Evolutionary conservation across 176 grass and related monocot genomes (phyloP).

Genomic region (Dactylis glomerata): DNA sequence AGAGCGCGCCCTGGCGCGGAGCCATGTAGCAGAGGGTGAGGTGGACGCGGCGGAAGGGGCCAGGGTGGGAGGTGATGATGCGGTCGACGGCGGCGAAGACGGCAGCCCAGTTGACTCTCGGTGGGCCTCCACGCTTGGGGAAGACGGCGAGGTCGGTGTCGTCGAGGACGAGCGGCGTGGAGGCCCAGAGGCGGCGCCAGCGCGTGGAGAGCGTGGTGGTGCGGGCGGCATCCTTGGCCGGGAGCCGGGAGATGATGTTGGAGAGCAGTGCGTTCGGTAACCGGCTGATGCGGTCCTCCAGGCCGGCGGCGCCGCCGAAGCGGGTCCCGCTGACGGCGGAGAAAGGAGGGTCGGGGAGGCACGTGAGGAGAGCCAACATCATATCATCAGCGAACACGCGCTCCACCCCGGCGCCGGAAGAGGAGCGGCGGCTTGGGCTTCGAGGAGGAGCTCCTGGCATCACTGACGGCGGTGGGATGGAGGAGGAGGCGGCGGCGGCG

Average conservation of each 20-base stretch:
- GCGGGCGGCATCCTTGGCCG: neutral
- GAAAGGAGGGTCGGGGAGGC: constrained; percentile 5
- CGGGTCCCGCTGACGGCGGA: neutral
- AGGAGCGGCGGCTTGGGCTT: neutral
- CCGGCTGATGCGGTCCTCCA: neutral
- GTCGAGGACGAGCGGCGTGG: constrained; percentile 21
- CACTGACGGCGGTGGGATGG: neutral
- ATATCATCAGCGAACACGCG: neutral
- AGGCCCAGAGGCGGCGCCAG: constrained; percentile 24
- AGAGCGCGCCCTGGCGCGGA: neutral
- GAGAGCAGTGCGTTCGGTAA: neutral
- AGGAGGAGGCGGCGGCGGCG: neutral
- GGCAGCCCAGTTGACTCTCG: neutral
- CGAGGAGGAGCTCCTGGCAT: neutral
- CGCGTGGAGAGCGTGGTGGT: constrained; percentile 19
- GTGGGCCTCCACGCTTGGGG: neutral
- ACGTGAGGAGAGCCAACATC: neutral
- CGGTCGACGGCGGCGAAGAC: neutral
- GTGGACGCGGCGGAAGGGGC: constrained; percentile 7
- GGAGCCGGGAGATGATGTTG: constrained; percentile 10
- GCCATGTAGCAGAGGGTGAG: neutral
- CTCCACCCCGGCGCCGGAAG: neutral
- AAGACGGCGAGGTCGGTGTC: constrained; percentile 2
- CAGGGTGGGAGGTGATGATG: constrained; percentile 18
- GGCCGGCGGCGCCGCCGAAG: neutral